Conservation (phyloP, 225 moss, liverwort and hornwort genomes). For the Asterella californica region DNA sequence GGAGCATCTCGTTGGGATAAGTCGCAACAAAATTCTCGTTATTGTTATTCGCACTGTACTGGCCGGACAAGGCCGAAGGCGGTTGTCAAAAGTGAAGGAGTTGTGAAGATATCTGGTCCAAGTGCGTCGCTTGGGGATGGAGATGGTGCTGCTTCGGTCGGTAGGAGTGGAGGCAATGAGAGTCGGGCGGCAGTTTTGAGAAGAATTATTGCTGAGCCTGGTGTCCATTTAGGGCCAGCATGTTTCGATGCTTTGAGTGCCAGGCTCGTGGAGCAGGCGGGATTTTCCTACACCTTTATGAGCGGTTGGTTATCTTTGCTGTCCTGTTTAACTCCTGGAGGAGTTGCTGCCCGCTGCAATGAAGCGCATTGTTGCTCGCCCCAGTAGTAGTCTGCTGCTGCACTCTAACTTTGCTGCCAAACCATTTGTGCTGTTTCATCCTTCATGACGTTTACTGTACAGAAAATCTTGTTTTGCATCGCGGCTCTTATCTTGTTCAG, state of each 20-base stretch:
- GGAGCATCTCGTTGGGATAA: too few species aligned
- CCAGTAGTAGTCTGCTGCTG: neutral
- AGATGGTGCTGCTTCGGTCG: neutral
- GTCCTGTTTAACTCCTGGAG: neutral
- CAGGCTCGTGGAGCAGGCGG: conserved; percentile 85
- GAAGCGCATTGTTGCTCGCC: neutral
- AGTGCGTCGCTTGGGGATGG: neutral
- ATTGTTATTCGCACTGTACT: too few species aligned
- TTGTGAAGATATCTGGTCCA: neutral
- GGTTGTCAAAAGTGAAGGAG: neutral
- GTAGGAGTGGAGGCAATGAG: conserved; percentile 18
- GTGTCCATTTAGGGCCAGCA: conserved; percentile 76
- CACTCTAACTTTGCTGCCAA: neutral
- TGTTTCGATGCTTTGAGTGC: conserved; percentile 95
- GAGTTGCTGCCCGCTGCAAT: neutral
- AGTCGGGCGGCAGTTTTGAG: conserved; percentile 57
- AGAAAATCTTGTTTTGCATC: too few species aligned
- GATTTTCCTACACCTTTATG: conserved; percentile 73
- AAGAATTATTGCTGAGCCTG: conserved; percentile 55
- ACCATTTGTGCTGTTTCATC: neutral
- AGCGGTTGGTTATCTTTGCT: conserved; percentile 54
- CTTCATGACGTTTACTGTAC: neutral
- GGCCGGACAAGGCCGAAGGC: neutral
- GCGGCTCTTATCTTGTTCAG: too few species aligned
- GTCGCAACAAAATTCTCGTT: too few species aligned